A percentile compares a stretch with the other conserved stretches of the same genome.
phyloP scores from a whole-genome alignment of 1,284 basidiomycete genomes.

The Boletus semigastroideus region DNA sequence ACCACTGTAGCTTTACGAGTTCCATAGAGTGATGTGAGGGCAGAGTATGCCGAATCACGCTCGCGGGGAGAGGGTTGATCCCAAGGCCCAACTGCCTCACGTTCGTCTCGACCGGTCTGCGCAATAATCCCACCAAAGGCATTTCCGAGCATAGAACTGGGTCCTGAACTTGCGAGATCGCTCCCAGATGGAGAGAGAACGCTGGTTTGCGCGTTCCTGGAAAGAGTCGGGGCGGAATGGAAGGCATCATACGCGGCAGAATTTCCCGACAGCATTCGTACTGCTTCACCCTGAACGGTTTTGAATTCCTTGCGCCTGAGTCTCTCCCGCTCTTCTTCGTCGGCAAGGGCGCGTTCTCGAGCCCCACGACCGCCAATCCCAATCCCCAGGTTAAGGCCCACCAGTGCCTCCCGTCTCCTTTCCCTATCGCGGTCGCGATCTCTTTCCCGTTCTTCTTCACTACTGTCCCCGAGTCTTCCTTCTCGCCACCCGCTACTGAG shows the following conservation, averaged over 20 bases:
- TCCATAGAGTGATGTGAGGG: conserved; percentile 31
- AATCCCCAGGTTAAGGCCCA: conserved; percentile 39
- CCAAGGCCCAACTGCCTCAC: conserved; percentile 31
- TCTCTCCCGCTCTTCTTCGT: conserved; percentile 62
- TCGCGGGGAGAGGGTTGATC: conserved; percentile 35
- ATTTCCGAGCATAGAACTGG: conserved; percentile 27
- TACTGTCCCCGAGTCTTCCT: conserved; percentile 33
- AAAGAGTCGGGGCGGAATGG: conserved; percentile 55
- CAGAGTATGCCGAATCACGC: conserved; percentile 26
- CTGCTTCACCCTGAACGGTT: conserved; percentile 23
- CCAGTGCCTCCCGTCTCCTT: conserved; percentile 38
- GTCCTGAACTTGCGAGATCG: conserved; percentile 19
- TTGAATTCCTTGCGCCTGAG: conserved; percentile 52
- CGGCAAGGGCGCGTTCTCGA: conserved; percentile 57
- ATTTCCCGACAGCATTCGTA: conserved; percentile 45
- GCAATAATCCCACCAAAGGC: conserved; percentile 27
- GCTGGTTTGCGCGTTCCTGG: conserved; percentile 24
- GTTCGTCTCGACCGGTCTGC: conserved; percentile 33
- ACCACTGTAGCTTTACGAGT: conserved; percentile 23
- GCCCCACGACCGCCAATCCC: conserved; percentile 46
- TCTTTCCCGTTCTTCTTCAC: conserved; percentile 37
- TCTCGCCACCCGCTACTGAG: conserved; percentile 38
- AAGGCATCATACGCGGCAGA: conserved; percentile 69
- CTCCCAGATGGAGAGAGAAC: conserved; percentile 23
- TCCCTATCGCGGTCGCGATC: conserved; percentile 41